Base-by-base conservation (phyloP, 2,329 filamentous ascomycete genomes). In the Penicillium sp. region DNA sequence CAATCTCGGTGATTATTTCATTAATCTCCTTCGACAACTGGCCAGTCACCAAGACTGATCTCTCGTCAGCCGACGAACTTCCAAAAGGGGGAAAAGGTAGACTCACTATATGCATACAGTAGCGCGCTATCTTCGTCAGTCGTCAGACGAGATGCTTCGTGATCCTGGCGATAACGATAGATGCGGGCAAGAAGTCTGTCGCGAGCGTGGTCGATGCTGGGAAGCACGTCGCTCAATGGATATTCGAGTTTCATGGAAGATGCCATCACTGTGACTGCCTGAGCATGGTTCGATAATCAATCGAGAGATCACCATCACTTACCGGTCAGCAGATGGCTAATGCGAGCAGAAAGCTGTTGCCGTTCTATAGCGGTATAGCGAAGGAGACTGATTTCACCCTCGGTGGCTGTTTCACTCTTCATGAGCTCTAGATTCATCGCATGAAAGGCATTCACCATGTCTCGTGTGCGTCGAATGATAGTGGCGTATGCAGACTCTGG, bases 241-340 rank as follows among this genome's bases (percentile, higher is more conserved):
- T 95, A 97, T 71, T 95, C 91, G 7, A 97, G 79, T 77, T 95
- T 95, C 73, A 97, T 83, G 12, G 88, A 95, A 37, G 88, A 93
- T 1, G 93, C 93, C 55, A 98, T 81, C 5, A 97, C 93, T 72
- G 64, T 83, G 78, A 56, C 7, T 3, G 37, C 7, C 15, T 41
- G 13, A 49, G 35, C 12, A 39, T 9, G 4, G 27, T 18, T 20
- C 10, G 18, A 9, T 8, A 24, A 23, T 1, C 18, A 8, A n/a
- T 6, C 4, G n/a, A 20, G 25, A 10, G 37, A 43, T 20, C 40
- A 28, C 7, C 51, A 3, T n/a, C 6, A 55, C 75, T 58, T 66
- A 78, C 78, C 78, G 15, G 80, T 81, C 57, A 85, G 78, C 52
- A 98, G 80, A 78, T 97, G 93, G 66, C 89, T 95, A 61, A 97